Evolutionary conservation across 805 yeast species (phyloP).

Genomic region (Brettanomyces naardenensis): DNA sequence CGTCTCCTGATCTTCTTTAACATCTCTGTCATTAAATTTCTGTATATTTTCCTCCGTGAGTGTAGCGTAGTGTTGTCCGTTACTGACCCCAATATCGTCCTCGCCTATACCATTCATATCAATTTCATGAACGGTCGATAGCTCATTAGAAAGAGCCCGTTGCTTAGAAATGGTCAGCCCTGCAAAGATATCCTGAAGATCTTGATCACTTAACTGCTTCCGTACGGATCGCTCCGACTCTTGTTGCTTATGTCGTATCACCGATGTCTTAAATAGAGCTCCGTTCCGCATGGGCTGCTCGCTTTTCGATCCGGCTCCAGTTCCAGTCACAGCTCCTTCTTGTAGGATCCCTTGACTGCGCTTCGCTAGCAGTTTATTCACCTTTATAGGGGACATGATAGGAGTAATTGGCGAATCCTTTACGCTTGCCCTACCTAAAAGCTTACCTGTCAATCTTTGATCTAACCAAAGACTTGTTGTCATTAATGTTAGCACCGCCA

Average conservation of each 20-base stretch:
- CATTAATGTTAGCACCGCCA: too few relatives aligned
- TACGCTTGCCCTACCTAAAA: too few relatives aligned
- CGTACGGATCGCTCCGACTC: background rate
- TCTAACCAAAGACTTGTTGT: too few relatives aligned
- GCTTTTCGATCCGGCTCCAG: too few relatives aligned
- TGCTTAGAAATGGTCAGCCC: constrained; percentile 1
- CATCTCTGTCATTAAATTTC: constrained; percentile 4
- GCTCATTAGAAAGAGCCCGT: constrained; percentile 4
- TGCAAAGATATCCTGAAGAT: constrained; percentile 6
- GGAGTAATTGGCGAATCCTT: too few relatives aligned
- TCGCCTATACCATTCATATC: constrained; percentile 8
- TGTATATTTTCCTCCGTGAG: constrained; percentile 19
- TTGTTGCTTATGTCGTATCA: constrained; percentile 9
- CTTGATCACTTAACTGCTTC: constrained; percentile 4
- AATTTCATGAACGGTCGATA: constrained; percentile 20
- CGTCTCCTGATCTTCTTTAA: background rate
- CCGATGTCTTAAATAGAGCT: constrained; percentile 12
- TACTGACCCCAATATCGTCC: constrained; percentile 3
- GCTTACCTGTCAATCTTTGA: too few relatives aligned
- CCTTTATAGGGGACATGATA: too few relatives aligned
- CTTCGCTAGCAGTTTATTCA: too few relatives aligned
- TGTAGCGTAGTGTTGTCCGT: constrained; percentile 9
- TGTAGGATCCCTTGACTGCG: too few relatives aligned
- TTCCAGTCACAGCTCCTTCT: too few relatives aligned
- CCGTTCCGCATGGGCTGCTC: too few relatives aligned